Percentiles rank a stretch among this genome's conserved stretches.
Evolutionary conservation across 148 eudicot genomes (phyloP).

Genomic region (Fagopyrum tataricum): DNA sequence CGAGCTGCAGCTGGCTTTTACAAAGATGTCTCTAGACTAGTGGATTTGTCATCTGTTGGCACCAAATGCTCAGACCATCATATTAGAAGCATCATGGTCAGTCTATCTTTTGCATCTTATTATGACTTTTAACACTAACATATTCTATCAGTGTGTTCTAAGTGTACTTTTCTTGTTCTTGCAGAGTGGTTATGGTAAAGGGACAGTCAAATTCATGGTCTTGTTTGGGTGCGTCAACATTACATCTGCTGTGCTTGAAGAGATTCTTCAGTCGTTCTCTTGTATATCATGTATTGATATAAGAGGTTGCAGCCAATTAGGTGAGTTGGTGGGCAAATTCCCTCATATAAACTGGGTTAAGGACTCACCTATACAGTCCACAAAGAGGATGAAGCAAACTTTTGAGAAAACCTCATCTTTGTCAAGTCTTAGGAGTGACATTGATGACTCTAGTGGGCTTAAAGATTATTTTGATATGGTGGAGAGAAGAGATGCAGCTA

Average conservation of each 20-base stretch:
- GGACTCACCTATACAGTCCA: conserved; percentile 22
- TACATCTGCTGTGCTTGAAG: conserved; percentile 58
- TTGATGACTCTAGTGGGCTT: conserved; percentile 87
- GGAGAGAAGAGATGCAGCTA: conserved; percentile 73
- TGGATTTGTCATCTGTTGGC: conserved; percentile 61
- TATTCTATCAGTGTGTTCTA: not conserved
- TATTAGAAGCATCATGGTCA: conserved; percentile 56
- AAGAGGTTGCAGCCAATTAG: conserved; percentile 87
- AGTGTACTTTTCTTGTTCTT: conserved; percentile 17
- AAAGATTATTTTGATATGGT: conserved; percentile 87
- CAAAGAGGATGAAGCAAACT: conserved; percentile 38
- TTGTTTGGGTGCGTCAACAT: conserved; percentile 73
- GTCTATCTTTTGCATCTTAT: not conserved
- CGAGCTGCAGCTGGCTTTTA: conserved; percentile 57
- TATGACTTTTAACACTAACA: not conserved
- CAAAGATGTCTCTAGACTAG: conserved; percentile 50
- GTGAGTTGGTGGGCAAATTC: conserved; percentile 51
- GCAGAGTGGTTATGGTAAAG: conserved; percentile 81
- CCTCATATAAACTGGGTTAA: conserved; percentile 69
- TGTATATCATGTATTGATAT: conserved; percentile 61
- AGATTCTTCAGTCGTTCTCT: conserved; percentile 57
- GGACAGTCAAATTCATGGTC: conserved; percentile 58
- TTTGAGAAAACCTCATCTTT: conserved; percentile 35
- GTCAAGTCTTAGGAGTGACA: conserved; percentile 38
- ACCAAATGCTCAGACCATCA: conserved; percentile 55